Percentiles rank a stretch among this genome's conserved stretches.
These are phyloP conservation scores for Ophiocordyceps unilateralis DNA, from an alignment of 2,329 filamentous ascomycete genomes.

Conservation along the genomic window DNA sequence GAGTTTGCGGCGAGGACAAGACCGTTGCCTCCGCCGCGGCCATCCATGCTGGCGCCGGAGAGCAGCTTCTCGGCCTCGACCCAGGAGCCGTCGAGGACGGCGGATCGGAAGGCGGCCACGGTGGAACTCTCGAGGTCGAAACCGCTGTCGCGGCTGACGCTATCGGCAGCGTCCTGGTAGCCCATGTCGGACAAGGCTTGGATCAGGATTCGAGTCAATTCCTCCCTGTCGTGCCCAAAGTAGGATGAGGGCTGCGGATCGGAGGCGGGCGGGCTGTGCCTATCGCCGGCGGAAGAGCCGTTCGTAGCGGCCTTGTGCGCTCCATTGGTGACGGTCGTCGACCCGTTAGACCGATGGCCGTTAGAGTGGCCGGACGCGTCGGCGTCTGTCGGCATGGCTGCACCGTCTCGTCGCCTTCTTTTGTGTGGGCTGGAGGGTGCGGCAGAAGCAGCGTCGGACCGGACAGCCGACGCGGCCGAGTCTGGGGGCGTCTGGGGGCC, in stretches of 20 bases:
- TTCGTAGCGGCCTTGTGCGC: conserved; percentile 33
- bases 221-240: conserved; percentile 76
- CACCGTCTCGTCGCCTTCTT: conserved; percentile 36
- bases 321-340: conserved; percentile 28
- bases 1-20: conserved; percentile 61
- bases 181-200: conserved; percentile 82
- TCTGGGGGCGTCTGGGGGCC: conserved; percentile 20
- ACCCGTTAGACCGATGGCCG: conserved; percentile 30
- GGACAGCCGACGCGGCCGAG: conserved; percentile 6
- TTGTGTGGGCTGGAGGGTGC: conserved; percentile 10
- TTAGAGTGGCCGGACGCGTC: conserved; percentile 34
- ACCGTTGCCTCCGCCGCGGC: conserved; percentile 29
- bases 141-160: conserved; percentile 65
- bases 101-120: conserved; percentile 69
- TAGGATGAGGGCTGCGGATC: conserved; percentile 28
- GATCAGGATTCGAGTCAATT: conserved; percentile 82
- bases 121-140: conserved; percentile 73
- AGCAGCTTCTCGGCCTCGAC: conserved; percentile 67
- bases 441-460: conserved; percentile 5
- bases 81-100: conserved; percentile 72
- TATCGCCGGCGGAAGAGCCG: conserved; percentile 22
- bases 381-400: conserved; percentile 47
- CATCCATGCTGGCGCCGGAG: conserved; percentile 31
- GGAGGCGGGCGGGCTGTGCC: conserved; percentile 4
- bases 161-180: conserved; percentile 59